A percentile compares a stretch with the other conserved stretches of the same genome.
Conservation (phyloP, 371 early-diverging fungal genomes). For the Circinella minor region DNA sequence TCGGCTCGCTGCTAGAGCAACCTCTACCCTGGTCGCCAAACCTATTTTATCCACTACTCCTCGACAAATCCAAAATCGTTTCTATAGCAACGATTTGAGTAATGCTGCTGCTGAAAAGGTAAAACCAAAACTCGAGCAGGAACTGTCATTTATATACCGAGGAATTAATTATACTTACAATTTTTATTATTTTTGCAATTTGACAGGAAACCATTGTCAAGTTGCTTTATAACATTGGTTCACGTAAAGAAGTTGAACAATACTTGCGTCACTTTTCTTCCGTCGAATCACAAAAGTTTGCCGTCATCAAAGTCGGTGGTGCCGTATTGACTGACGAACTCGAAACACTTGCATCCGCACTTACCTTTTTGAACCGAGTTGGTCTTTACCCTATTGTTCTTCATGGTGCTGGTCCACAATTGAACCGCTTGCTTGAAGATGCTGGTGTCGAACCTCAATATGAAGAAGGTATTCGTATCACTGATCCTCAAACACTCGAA, state of each 20-base stretch:
- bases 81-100: constrained; percentile 26
- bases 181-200: not conserved
- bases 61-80: constrained; percentile 17
- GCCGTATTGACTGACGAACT: constrained; percentile 95
- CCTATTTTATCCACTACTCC: constrained; percentile 17
- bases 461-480: constrained; percentile 95
- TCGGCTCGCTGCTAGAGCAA: constrained; percentile 22
- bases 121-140: not conserved
- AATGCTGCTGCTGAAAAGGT: constrained; percentile 50
- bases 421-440: constrained; percentile 86
- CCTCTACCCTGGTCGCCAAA: constrained; percentile 19
- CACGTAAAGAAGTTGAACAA: constrained; percentile 96
- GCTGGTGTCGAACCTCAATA: constrained; percentile 92
- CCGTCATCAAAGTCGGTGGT: constrained; percentile 98
- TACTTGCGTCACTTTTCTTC: constrained; percentile 95
- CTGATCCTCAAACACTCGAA: constrained; percentile 88
- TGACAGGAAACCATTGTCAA: constrained; percentile 93
- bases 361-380: constrained; percentile 95
- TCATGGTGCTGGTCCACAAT: constrained; percentile 97
- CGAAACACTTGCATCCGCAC: constrained; percentile 90
- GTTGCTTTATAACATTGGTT: constrained; percentile 97
- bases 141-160: no score
- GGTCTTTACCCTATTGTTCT: constrained; percentile 97
- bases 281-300: constrained; percentile 98
- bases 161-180: not conserved